A percentile compares a stretch with the other conserved stretches of the same genome.
Evolutionary conservation across 208 protist species (phyloP).

Genomic region (Trypanosoma conorhini): DNA sequence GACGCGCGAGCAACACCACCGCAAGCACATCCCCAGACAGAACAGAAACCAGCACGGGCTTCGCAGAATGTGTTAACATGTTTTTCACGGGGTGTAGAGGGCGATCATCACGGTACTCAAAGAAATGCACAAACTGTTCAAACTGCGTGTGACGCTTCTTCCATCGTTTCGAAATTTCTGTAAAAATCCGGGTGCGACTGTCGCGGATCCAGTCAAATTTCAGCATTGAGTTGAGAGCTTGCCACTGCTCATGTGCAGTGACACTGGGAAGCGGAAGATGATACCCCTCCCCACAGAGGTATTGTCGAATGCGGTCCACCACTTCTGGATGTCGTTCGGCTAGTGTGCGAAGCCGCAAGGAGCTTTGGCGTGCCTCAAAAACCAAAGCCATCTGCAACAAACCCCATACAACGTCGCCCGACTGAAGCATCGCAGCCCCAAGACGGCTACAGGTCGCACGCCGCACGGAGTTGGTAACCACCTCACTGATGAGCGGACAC

Average conservation of each 20-base stretch:
- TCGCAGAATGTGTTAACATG: conserved; percentile 78
- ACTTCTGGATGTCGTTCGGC: conserved; percentile 64
- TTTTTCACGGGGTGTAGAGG: conserved; percentile 58
- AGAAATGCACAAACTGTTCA: conserved; percentile 90
- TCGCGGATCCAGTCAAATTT: conserved; percentile 87
- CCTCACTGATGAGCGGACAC: conserved; percentile 34
- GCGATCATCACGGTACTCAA: conserved; percentile 67
- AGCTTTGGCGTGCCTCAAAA: conserved; percentile 82
- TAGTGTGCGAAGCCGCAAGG: conserved; percentile 68
- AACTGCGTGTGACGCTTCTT: conserved; percentile 73
- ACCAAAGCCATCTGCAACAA: conserved; percentile 71
- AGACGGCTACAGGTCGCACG: conserved; percentile 41
- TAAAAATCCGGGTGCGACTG: conserved; percentile 83
- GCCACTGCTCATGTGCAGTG: conserved; percentile 80
- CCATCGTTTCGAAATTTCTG: conserved; percentile 88
- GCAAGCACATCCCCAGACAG: conserved; percentile 71
- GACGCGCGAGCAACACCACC: conserved; percentile 67
- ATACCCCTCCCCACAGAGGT: conserved; percentile 81
- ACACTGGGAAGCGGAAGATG: conserved; percentile 73
- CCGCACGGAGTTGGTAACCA: conserved; percentile 36
- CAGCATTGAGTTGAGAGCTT: conserved; percentile 53
- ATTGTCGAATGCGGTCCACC: conserved; percentile 55
- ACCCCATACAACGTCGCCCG: conserved; percentile 60
- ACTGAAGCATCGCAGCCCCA: conserved; percentile 62
- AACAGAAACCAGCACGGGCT: conserved; percentile 83